Base-by-base conservation (phyloP, 2,329 filamentous ascomycete species). In the Fusarium sp. region DNA sequence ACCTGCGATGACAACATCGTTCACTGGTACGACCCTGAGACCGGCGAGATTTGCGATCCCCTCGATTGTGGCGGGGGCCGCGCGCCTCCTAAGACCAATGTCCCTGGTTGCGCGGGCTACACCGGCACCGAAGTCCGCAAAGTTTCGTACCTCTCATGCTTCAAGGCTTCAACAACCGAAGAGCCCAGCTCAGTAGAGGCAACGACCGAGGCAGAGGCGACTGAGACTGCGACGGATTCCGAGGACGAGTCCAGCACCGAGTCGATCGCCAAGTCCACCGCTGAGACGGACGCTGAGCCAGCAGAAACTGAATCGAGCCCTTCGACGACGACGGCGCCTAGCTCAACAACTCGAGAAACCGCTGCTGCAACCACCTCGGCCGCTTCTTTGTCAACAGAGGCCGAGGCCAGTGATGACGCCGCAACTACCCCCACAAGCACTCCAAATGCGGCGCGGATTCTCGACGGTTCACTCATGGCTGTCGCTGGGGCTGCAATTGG, bases 61-160 rank as follows among this genome's bases (percentile, higher is more conserved):
- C 79, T 86, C 52, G 86, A 88, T 79, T 88, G 87, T 68, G 86
- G 87, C 31, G 87, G 87, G 48, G 87, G 86, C 13, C 81, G 83
- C 48, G 86, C 85, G 23, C 86, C 86, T 1, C 82, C 83, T 31
- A 87, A 84, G 76, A 82, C 80, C 36, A 80, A 79, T 47, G 82
- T 86, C 31, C 86, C 86, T 2, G 86, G 85, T 12, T 88, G 86
- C 71, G 73, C 79, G 5, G 72, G 68, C 6, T 86, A 85, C 77
- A 72, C 70, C 1, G 83, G 83, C 51, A 83, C 82, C 3, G 79
- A 73, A 34, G 46, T 57, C 0, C 58, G 55, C 6, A 41, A 51
- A 18, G 50, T 52, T 5, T 70, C 68, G 0, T 72, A 72, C n/a
- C 53, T 72, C 11, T 72, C 69, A 0, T 72, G 69, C 55, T 72